Evolutionary conservation across 2,329 filamentous ascomycete genomes (phyloP).

Genomic region (Remersonia thermophila): DNA sequence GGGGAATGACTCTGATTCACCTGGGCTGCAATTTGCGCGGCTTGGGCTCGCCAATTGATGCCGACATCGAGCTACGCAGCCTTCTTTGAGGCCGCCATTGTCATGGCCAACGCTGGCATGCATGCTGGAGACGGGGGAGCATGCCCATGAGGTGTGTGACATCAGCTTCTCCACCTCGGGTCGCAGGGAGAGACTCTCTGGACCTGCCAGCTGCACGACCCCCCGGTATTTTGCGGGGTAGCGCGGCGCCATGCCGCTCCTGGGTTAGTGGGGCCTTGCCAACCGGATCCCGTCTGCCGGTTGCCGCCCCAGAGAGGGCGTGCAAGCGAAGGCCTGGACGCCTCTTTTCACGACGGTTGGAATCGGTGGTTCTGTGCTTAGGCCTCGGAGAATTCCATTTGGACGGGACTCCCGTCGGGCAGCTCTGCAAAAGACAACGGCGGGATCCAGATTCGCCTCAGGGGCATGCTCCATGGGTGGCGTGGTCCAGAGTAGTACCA

Average conservation of each 20-base stretch:
- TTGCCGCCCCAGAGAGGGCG: too few relatives aligned
- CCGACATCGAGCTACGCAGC: too few relatives aligned
- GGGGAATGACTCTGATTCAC: too few relatives aligned
- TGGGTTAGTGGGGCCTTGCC: constrained; percentile 8
- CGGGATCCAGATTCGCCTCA: too few relatives aligned
- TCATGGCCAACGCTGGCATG: too few relatives aligned
- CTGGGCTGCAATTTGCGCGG: constrained; percentile 4
- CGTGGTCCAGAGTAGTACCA: too few relatives aligned
- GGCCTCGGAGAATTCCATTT: constrained; percentile 8
- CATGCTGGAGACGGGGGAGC: too few relatives aligned
- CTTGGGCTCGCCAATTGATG: constrained; percentile 9
- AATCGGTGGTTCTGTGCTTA: neutral
- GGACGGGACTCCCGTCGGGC: too few relatives aligned
- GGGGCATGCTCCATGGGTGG: too few relatives aligned
- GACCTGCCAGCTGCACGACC: constrained; percentile 3
- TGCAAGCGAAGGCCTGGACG: too few relatives aligned
- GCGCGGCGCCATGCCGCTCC: constrained; percentile 7
- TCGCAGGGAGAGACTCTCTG: constrained; percentile 12
- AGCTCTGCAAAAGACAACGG: too few relatives aligned
- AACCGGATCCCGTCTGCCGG: constrained; percentile 1
- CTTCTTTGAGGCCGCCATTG: neutral
- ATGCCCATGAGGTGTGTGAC: too few relatives aligned
- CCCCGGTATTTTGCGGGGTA: constrained; percentile 15
- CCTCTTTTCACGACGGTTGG: neutral
- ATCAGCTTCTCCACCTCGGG: constrained; percentile 14